Percentiles rank a stretch among this genome's conserved stretches.
These are phyloP conservation scores for Colletotrichum melonis DNA, from an alignment of 2,329 filamentous ascomycete species.

Conservation along the genomic window DNA sequence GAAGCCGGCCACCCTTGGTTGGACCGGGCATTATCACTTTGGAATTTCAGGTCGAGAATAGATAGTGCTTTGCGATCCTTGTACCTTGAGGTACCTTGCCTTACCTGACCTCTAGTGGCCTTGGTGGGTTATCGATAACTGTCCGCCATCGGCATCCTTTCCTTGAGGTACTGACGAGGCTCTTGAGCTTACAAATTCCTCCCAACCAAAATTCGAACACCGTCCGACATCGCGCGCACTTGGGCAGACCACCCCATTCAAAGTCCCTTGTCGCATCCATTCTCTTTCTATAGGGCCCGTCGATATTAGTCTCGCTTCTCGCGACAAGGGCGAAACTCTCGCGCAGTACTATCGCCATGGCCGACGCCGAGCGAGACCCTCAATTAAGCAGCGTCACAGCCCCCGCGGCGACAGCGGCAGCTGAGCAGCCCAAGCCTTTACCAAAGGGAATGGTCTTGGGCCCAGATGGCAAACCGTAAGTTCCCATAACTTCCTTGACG, in stretches of 20 bases:
- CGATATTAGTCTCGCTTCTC: not conserved
- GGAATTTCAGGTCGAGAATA: not conserved
- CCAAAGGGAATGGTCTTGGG: conserved; percentile 81
- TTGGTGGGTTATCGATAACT: conserved; percentile 16
- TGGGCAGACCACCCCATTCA: not conserved
- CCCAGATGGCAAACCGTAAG: conserved; percentile 87
- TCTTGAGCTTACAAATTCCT: conserved; percentile 3
- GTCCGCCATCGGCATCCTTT: not conserved
- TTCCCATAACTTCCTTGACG: conserved; percentile 19
- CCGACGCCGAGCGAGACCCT: conserved; percentile 12
- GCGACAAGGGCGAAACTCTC: conserved; percentile 71
- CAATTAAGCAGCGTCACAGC: not conserved
- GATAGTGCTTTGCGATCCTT: not conserved
- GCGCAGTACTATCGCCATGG: not conserved
- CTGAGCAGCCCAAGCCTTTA: conserved; percentile 62
- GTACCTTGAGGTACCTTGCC: not conserved
- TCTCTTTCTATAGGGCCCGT: not conserved
- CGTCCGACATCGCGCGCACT: not conserved
- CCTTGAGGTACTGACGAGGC: not conserved
- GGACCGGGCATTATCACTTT: not conserved
- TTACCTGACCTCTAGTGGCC: not conserved
- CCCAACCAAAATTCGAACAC: not conserved
- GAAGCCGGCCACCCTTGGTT: not conserved
- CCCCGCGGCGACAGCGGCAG: conserved; percentile 22
- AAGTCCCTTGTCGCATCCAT: not conserved